Evolutionary conservation across 257 asterid species (phyloP).

Genomic region (Parsonsia alboflavescens): DNA sequence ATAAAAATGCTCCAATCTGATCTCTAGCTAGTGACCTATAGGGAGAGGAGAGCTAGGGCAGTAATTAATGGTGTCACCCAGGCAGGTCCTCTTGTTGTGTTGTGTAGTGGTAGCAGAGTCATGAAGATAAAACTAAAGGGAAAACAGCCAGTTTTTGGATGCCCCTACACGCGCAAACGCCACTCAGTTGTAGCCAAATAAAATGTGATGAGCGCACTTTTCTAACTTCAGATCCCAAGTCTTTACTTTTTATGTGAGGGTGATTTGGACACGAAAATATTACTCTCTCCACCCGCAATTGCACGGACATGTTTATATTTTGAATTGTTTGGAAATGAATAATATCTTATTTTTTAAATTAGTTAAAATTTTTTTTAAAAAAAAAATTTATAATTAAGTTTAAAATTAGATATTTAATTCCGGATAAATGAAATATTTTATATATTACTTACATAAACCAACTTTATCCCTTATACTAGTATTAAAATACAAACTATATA

Average conservation of each 20-base stretch:
- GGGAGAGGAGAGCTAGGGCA: background rate
- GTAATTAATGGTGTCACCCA: slow-evolving; percentile 2
- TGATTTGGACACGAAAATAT: no score
- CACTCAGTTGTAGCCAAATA: slow-evolving; percentile 44
- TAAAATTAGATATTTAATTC: no score
- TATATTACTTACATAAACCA: no score
- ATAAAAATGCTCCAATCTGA: background rate
- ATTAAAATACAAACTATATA: no score
- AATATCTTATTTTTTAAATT: no score
- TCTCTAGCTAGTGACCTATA: background rate
- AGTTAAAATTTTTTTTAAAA: no score
- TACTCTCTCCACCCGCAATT: no score
- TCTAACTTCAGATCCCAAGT: slow-evolving; percentile 25
- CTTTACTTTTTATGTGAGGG: slow-evolving; percentile 7
- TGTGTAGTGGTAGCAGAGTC: slow-evolving; percentile 14
- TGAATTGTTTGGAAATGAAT: no score
- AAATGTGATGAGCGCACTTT: slow-evolving; percentile 29
- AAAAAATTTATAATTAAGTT: no score
- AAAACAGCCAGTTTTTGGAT: slow-evolving; percentile 43
- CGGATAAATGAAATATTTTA: no score
- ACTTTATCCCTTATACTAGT: no score
- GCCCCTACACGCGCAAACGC: slow-evolving; percentile 33
- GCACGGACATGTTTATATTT: no score
- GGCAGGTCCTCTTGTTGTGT: slow-evolving; percentile 3
- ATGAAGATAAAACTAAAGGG: slow-evolving; percentile 25